A percentile compares a stretch with the other conserved stretches of the same genome.
phyloP scores from a whole-genome alignment of 2,329 filamentous ascomycete species.

The Chalaropsis thielavioides region DNA sequence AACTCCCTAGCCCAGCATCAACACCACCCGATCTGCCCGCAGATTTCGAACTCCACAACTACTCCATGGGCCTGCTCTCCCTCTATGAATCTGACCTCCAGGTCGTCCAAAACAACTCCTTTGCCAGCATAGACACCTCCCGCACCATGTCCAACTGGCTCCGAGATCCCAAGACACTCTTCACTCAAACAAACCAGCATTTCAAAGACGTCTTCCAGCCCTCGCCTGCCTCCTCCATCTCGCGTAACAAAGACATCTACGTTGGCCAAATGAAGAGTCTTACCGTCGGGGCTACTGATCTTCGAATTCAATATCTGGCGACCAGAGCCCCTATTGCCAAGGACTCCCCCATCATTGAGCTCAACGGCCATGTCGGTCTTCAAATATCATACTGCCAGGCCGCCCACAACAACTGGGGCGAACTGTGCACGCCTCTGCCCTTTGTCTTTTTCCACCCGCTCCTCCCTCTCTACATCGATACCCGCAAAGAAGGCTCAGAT shows the following conservation, averaged over 20 bases:
- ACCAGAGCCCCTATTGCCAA: conserved; percentile 39
- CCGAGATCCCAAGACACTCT: conserved; percentile 54
- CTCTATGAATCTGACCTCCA: conserved; percentile 47
- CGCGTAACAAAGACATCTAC: conserved; percentile 30
- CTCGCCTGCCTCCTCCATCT: conserved; percentile 31
- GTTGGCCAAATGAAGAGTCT: conserved; percentile 36
- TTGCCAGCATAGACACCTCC: conserved; percentile 59
- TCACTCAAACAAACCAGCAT: conserved; percentile 50
- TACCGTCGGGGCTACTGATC: conserved; percentile 34
- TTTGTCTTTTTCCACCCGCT: conserved; percentile 80
- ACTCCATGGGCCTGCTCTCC: conserved; percentile 60
- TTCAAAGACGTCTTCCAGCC: conserved; percentile 54
- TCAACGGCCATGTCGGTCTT: conserved; percentile 64
- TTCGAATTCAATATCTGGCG: conserved; percentile 56
- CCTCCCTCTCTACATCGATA: conserved; percentile 86
- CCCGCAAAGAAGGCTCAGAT: conserved; percentile 68
- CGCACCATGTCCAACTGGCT: conserved; percentile 68
- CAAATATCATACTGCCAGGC: conserved; percentile 58
- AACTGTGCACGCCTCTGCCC: conserved; percentile 49
- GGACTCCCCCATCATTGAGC: conserved; percentile 47
- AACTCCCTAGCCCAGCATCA: conserved; percentile 62
- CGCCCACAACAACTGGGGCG: conserved; percentile 51
- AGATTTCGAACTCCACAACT: conserved; percentile 51
- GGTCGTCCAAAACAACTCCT: conserved; percentile 58
- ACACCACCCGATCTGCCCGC: conserved; percentile 52